Base-by-base conservation (phyloP, 768 basidiomycete species). In the Coprinopsis sp. region DNA sequence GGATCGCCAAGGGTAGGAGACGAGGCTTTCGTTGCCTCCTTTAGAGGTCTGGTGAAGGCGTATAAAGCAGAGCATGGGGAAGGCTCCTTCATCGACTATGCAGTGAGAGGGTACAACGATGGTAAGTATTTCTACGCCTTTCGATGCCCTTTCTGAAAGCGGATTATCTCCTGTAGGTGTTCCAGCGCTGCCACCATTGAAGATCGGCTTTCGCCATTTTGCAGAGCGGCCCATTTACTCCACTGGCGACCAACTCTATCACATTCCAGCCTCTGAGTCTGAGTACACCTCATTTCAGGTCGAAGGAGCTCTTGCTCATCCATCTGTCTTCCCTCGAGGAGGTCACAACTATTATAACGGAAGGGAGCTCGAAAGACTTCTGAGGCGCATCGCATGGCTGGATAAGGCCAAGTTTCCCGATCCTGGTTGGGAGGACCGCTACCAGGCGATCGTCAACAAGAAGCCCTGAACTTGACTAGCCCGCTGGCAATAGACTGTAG, bases 271-370 rank as follows among this genome's bases (percentile, higher is more conserved):
- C 1, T 62, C 66, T 1, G 73, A 78, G 53, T 62, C 61, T 41
- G 78, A 81, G 49, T 64, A 73, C 53, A 62, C 74, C 5, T 50
- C 70, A 11, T 81, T 82, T 60, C 59, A 59, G 29, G 59, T 66
- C 43, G 55, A 55, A 5, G 47, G 50, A 33, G 45, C 53, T 22
- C 49, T 54, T 14, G 54, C 56, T 8, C 36, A 48, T 3, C 43
- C 50, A n/a, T 53, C 53, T 18, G 46, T 67, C 13, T 70, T 73
- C 51, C 77, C 78, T 18, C 65, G 68, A 24, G 80, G 79, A 11
- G 81, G 81, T 2, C 79, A 84, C 58, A 81, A 81, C 51, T 84
- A 82, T 57, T 82, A 81, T 59, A 77, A 73, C 47, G 68, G 69
- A 13, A 65, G 78, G 27, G 76, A 81, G 54, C 63, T 78, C 57